Evolutionary conservation across 2,329 filamentous ascomycete genomes (phyloP), one percentile per base, ranked within the genome.

Genomic region (Mycosphaerella arachidis): DNA sequence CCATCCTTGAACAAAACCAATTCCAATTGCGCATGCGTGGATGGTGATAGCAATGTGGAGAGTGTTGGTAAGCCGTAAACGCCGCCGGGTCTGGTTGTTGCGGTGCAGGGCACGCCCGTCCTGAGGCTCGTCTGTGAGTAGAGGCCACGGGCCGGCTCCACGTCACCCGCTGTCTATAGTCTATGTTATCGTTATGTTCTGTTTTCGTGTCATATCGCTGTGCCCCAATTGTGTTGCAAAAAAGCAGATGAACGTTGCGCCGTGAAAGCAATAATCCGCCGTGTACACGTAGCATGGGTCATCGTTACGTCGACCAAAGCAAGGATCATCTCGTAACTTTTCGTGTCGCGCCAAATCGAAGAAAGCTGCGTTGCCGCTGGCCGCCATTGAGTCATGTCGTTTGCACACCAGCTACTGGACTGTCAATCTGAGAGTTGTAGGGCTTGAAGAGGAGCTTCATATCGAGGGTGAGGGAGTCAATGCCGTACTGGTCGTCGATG

Each of bases 361-460:
- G 58, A 58, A 45, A 55, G 45, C 24, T 30, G 30, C 30, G 27
- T 33, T 27, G n/a, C 45, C 43, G 51, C 40, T 6, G n/a, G 57
- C 18, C 20, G 27, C 18, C 24, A 12, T 66, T 64, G 10, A 66
- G 56, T 46, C 59, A 61, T 55, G 66, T 59, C 18, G 72, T 72
- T 59, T 68, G 70, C 40, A 74, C 64, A 46, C 70, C 67, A 56
- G 67, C 69, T 27, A 72, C 66, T n/a, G 70, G 70, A 55, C 70
- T 71, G 59, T 73, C 69, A 55, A 69, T 52, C 48, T 70, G 67
- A 48, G 69, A 68, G 58, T 75, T 72, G 71, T 79, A 78, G 16
- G 87, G 86, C 69, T 81, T 84, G 73, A 91, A 90, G 54, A 91
- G 78, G 67, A 86, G 80, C 69, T 85, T 84, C 86, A 90, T 89